Conservation (phyloP, 108 stramenopile species). For the Asterionellopsis glacialis region DNA sequence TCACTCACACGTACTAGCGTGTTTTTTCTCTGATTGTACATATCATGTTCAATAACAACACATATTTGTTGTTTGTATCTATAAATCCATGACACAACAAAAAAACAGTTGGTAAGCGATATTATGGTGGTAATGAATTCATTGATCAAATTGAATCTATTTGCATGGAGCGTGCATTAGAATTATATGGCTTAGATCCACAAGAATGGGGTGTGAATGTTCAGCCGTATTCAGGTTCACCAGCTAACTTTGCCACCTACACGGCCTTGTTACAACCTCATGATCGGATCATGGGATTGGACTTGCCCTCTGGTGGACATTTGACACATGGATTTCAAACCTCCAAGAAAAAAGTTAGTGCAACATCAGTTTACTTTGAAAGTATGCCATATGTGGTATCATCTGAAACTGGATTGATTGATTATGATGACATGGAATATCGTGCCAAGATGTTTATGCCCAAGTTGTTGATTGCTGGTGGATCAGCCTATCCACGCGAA, state of each 20-base stretch:
- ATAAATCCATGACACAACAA: neutral
- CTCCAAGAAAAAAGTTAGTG: slow-evolving; percentile 94
- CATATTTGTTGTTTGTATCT: neutral
- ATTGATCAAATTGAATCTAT: slow-evolving; percentile 96
- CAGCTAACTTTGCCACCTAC: slow-evolving; percentile 99
- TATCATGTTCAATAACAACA: neutral
- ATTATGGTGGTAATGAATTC: slow-evolving; percentile 97
- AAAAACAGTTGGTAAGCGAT: slow-evolving; percentile 83
- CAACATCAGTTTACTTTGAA: slow-evolving; percentile 99
- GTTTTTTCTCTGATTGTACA: neutral
- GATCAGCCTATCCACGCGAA: slow-evolving; percentile 98
- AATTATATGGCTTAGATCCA: slow-evolving; percentile 77
- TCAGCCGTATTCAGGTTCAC: slow-evolving; percentile 92
- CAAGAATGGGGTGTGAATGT: slow-evolving; percentile 99
- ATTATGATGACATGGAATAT: slow-evolving; percentile 94
- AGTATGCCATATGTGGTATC: slow-evolving; percentile 97
- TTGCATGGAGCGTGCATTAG: slow-evolving; percentile 89
- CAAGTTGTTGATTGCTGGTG: slow-evolving; percentile 96
- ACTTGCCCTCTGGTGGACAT: slow-evolving; percentile 98
- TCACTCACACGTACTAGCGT: neutral
- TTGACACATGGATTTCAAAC: slow-evolving; percentile 99
- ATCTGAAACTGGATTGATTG: slow-evolving; percentile 90
- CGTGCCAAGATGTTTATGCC: slow-evolving; percentile 97
- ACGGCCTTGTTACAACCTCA: slow-evolving; percentile 95
- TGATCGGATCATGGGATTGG: slow-evolving; percentile 99